Conservation (phyloP, 371 early-diverging fungal species). For the Capniomyces stellatus region DNA sequence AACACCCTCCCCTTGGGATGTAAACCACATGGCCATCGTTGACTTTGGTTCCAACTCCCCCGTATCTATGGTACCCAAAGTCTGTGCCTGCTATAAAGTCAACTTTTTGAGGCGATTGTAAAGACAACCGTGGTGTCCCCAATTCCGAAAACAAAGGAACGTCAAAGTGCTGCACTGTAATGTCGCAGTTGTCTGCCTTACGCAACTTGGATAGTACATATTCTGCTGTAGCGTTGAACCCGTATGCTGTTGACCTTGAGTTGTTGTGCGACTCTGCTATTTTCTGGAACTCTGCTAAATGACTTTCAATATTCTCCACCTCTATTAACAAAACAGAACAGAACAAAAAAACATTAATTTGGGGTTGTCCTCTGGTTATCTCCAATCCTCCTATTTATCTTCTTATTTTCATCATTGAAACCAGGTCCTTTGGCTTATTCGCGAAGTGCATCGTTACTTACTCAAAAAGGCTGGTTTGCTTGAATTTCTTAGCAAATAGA, state of each 20-base stretch:
- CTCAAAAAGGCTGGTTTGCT: neutral
- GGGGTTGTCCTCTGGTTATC: no score
- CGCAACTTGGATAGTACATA: conserved; percentile 16
- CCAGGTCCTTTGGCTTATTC: no score
- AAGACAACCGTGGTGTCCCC: conserved; percentile 5
- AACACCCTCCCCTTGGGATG: conserved; percentile 12
- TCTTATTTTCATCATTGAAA: no score
- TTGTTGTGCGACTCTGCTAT: conserved; percentile 19
- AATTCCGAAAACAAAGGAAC: conserved; percentile 20
- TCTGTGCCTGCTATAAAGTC: conserved; percentile 15
- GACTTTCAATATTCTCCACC: conserved; percentile 7
- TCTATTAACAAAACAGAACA: neutral
- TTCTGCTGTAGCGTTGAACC: conserved; percentile 19
- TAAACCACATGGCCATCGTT: conserved; percentile 1
- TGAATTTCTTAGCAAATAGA: neutral
- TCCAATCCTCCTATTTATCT: no score
- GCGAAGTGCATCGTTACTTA: neutral
- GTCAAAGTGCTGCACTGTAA: conserved; percentile 15
- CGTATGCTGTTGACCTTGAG: conserved; percentile 21
- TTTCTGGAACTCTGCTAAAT: conserved; percentile 10
- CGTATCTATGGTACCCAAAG: conserved; percentile 15
- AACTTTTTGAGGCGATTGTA: conserved; percentile 1
- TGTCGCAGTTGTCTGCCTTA: conserved; percentile 13
- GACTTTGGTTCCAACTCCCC: conserved; percentile 12
- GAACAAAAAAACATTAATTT: neutral